Conservation (phyloP, 768 basidiomycete genomes). For the Termitomyces sp. region DNA sequence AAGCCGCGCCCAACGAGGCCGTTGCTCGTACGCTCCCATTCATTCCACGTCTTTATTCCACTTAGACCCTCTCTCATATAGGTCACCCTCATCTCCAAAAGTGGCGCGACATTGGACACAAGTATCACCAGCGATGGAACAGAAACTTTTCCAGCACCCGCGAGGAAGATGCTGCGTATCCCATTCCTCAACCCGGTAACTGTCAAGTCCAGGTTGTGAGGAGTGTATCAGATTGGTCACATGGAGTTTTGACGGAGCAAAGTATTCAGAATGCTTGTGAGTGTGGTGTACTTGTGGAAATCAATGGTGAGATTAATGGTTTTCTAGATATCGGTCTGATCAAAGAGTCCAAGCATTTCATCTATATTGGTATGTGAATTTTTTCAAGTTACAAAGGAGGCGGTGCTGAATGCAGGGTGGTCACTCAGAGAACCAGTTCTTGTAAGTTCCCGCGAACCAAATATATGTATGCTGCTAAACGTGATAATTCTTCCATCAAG, state of each 20-base stretch:
- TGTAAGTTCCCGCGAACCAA: conserved; percentile 44
- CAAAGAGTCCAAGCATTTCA: conserved; percentile 77
- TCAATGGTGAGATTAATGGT: not conserved
- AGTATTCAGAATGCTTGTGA: conserved; percentile 93
- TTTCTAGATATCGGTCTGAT: conserved; percentile 71
- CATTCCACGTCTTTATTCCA: too few relatives aligned
- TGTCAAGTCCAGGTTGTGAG: conserved; percentile 79
- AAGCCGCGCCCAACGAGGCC: conserved; percentile 58
- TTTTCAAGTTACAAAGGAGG: not conserved
- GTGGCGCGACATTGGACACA: conserved; percentile 52
- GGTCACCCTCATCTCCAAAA: conserved; percentile 65
- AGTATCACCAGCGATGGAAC: conserved; percentile 65
- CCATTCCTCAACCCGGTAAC: conserved; percentile 36
- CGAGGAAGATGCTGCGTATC: conserved; percentile 32
- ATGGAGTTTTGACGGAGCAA: conserved; percentile 84
- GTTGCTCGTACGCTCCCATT: conserved; percentile 46
- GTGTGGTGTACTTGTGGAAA: conserved; percentile 22
- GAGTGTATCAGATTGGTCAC: conserved; percentile 93
- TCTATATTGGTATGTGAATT: conserved; percentile 77
- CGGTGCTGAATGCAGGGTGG: conserved; percentile 10
- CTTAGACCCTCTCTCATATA: too few relatives aligned
- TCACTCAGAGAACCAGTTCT: conserved; percentile 73
- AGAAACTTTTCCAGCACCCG: conserved; percentile 15
- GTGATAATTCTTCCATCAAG: conserved; percentile 40
- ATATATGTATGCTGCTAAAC: too few relatives aligned